Evolutionary conservation across 202 grass and related monocot genomes (phyloP), one percentile per base, ranked within the genome.

Genomic region (Carex sylvatica): DNA sequence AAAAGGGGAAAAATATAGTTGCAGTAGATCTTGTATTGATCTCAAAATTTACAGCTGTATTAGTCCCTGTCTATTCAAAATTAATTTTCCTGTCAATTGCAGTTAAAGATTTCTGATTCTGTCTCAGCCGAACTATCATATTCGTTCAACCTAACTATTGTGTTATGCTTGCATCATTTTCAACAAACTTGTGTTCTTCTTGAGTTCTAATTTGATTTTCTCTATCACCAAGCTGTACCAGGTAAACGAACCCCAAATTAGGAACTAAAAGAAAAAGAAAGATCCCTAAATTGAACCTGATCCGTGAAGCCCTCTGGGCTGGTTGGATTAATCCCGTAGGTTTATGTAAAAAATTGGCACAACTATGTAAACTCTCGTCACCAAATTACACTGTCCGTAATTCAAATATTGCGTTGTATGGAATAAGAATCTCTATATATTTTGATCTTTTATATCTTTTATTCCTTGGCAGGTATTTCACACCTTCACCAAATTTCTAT

Each of bases 401-500:
- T 74, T 54, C 46, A 30, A 28, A 74, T 46, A 55, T 54, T 54
- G 72, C 1, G 15, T 74, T 70, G 18, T 9, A 42, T 2, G 35
- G 35, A 70, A 35, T 44, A 24, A 77, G 52, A 56, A 80, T 60
- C 60, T 65, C 62, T 51, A 55, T 22, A 80, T 61, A 70, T 86
- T 78, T 46, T 73, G 33, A 70, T 26, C 70, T 78, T 85, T 88
- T 83, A 31, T 49, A 84, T 62, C 40, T 80, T 80, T 82, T 46
- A 15, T 84, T 73, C 79, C 14, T 71, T 93, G 78, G 61, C 87
- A 98, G 95, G 76, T 98, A 90, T 84, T 98, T 94, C 84, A 84
- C 47, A 77, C 95, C 95, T 82, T 79, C 73, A 54, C 95, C 92
- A 71, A 74, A 56, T 42, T 98, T 89, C 78, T 88, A 82, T 49